Base-by-base conservation (phyloP, 306 rosid species). In the Lathyrus oleraceus region DNA sequence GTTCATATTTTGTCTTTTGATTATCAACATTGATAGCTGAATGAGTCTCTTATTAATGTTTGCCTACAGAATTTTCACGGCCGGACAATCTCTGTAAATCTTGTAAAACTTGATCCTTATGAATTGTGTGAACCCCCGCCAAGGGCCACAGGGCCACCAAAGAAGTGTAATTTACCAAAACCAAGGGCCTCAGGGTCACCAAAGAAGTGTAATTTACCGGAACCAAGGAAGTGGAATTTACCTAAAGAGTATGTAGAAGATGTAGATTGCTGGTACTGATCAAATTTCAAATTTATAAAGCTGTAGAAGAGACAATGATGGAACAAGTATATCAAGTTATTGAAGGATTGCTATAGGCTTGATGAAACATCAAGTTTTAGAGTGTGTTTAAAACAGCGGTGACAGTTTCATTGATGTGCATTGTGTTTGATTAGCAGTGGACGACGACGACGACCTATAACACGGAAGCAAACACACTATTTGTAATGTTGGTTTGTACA, bases 211-310 rank as follows among this genome's bases (percentile, higher is more conserved):
- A 79, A 70, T 72, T 49, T 84, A 45, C 82, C 35, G 48, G 93
- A 90, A 51, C 97, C 92, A 32, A 84, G 75, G 76, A 76, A 81
- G 84, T 86, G 48, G 78, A 79, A 70, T 72, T 45, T 84, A 47
- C 82, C 70, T 25, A 83, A 51, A 36, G 82, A 45, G 51, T 84
- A 74, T 72, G 95, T 71, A 60, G 96, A 93, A 47, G 96, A 72
- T 44, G 84, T 68, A 27, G 98, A 94, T 78, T 94, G 92, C 79
- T 94, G 98, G 98, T 94, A 94, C 83, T 90, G 84, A 86, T 66
- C 72, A 28, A 71, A 73, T 35, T 62, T 78, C 71, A 25, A 42
- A 38, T 70, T 42, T 19, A n/a, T 45, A 27, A 27, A 68, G 64
- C 62, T 65, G n/a, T 77, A 1, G n/a, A 53, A 65, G 56, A 43